A percentile compares a stretch with the other conserved stretches of the same genome.
Conservation (phyloP, 108 stramenopile genomes). For the Pseudonitzschia multistriata region DNA sequence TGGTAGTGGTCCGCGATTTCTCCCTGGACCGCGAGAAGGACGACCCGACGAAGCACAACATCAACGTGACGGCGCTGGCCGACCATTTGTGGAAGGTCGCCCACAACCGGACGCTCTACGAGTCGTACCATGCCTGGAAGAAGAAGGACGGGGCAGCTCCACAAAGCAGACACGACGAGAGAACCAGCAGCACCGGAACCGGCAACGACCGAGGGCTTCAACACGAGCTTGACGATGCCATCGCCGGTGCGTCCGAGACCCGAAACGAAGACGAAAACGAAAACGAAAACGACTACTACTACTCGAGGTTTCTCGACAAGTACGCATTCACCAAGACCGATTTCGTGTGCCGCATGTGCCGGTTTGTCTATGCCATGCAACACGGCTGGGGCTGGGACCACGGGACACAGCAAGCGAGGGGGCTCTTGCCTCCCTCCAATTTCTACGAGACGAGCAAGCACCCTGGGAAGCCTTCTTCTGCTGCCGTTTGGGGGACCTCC, state of each 20-base stretch:
- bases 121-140: conserved; percentile 74
- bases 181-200: too few species aligned
- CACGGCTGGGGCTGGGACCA: conserved; percentile 70
- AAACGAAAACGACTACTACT: too few species aligned
- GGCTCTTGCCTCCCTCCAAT: too few species aligned
- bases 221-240: conserved; percentile 42
- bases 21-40: too few species aligned
- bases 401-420: conserved; percentile 40
- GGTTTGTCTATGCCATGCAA: conserved; percentile 54
- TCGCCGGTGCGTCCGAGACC: too few species aligned
- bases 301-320: conserved; percentile 42
- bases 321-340: conserved; percentile 51
- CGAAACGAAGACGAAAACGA: too few species aligned
- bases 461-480: too few species aligned
- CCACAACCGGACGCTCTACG: conserved; percentile 51
- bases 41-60: too few species aligned
- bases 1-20: conserved; percentile 50
- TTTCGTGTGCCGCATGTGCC: conserved; percentile 60
- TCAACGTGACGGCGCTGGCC: conserved; percentile 49
- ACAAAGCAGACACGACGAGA: too few species aligned
- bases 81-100: conserved; percentile 49
- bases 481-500: conserved; percentile 25
- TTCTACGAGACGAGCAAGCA: too few species aligned
- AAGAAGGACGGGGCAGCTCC: too few species aligned
- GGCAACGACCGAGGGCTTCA: too few species aligned